Evolutionary conservation across 2,329 filamentous ascomycete species (phyloP).

Genomic region (Beauveria bassiana): DNA sequence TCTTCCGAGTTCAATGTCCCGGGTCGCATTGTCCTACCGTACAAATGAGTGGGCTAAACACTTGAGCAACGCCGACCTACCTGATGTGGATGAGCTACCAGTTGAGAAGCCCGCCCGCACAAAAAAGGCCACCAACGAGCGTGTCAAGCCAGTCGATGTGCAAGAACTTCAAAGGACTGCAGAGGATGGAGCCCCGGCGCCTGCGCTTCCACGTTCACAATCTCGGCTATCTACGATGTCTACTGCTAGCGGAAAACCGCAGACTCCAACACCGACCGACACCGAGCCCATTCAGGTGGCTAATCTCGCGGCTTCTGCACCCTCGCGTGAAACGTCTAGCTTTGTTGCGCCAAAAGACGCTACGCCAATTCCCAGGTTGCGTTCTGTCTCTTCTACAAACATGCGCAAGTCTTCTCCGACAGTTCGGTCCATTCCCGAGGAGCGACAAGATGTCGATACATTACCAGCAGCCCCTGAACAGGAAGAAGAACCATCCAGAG

Average conservation of each 20-base stretch:
- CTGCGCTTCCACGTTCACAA: slow-evolving; percentile 21
- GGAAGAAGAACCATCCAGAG: slow-evolving; percentile 12
- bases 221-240: slow-evolving; percentile 22
- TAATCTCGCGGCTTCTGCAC: background rate
- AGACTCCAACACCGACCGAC: background rate
- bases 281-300: background rate
- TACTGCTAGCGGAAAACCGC: background rate
- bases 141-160: slow-evolving; percentile 54
- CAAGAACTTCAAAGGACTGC: slow-evolving; percentile 59
- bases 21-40: slow-evolving; percentile 72
- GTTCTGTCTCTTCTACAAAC: slow-evolving; percentile 16
- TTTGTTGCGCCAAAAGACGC: slow-evolving; percentile 4
- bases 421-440: slow-evolving; percentile 38
- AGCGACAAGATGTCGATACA: slow-evolving; percentile 18
- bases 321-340: background rate
- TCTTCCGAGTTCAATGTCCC: slow-evolving; percentile 65
- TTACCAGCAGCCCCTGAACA: slow-evolving; percentile 17
- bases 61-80: slow-evolving; percentile 66
- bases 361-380: slow-evolving; percentile 15
- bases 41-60: slow-evolving; percentile 98
- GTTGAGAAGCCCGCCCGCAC: slow-evolving; percentile 29
- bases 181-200: slow-evolving; percentile 36
- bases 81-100: slow-evolving; percentile 55
- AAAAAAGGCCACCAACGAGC: slow-evolving; percentile 32
- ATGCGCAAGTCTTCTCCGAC: slow-evolving; percentile 21